Conservation (phyloP, 768 basidiomycete species). For the Phylloporus scabripes region DNA sequence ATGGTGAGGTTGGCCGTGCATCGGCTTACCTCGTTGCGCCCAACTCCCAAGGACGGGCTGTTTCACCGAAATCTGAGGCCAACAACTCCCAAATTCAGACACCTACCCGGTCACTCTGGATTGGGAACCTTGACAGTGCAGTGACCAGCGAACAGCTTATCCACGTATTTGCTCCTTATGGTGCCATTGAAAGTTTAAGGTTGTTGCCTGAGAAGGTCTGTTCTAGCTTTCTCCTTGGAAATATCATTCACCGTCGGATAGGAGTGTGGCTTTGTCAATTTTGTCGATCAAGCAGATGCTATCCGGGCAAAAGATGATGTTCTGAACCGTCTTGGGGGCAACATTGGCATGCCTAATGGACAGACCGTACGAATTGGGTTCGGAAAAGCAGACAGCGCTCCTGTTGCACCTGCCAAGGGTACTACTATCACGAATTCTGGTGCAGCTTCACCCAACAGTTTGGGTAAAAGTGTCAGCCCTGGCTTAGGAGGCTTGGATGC, state of each 20-base stretch:
- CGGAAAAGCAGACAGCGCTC: slow-evolving; percentile 96
- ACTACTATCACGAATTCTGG: slow-evolving; percentile 55
- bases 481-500: slow-evolving; percentile 71
- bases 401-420: slow-evolving; percentile 82
- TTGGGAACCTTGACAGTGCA: slow-evolving; percentile 93
- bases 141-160: slow-evolving; percentile 94
- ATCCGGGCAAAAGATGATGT: slow-evolving; percentile 98
- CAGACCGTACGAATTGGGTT: slow-evolving; percentile 97
- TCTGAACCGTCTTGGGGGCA: slow-evolving; percentile 88
- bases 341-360: slow-evolving; percentile 91
- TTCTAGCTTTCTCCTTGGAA: background rate
- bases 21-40: slow-evolving; percentile 67
- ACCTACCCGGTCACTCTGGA: slow-evolving; percentile 95
- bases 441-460: slow-evolving; percentile 56
- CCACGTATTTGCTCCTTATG: slow-evolving; percentile 93
- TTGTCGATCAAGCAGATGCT: slow-evolving; percentile 93
- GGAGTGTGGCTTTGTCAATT: slow-evolving; percentile 99
- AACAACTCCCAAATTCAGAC: slow-evolving; percentile 73
- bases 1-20: slow-evolving; percentile 54
- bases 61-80: slow-evolving; percentile 77
- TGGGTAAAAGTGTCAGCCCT: slow-evolving; percentile 47
- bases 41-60: slow-evolving; percentile 62
- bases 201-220: slow-evolving; percentile 93
- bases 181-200: slow-evolving; percentile 92
- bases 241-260: slow-evolving; percentile 32